phyloP scores from a whole-genome alignment of 176 grass and related monocot genomes.

The Bromus sterilis region DNA sequence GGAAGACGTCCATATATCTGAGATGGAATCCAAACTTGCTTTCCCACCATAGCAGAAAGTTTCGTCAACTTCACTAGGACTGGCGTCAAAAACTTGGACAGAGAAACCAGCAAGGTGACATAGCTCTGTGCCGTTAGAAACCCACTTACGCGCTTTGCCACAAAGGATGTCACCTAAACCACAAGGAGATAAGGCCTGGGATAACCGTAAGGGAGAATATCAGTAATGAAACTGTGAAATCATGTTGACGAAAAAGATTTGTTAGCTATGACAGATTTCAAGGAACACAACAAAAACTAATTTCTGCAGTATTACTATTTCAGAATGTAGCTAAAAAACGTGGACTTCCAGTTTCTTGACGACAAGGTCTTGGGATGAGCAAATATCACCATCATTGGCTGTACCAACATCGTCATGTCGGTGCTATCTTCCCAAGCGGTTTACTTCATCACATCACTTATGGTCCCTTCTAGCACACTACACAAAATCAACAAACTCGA shows the following conservation, averaged over 20 bases:
- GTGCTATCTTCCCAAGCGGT: no score
- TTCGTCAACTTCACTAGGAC: constrained; percentile 33
- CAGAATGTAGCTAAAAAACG: not conserved
- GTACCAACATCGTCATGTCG: no score
- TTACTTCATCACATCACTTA: no score
- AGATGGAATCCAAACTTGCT: constrained; percentile 76
- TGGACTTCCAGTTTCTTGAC: no score
- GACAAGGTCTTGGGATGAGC: no score
- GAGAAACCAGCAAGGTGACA: constrained; percentile 75
- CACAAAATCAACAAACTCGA: no score
- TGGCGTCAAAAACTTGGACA: constrained; percentile 45
- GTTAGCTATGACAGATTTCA: not conserved
- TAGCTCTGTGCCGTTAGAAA: constrained; percentile 84
- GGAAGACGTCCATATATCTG: constrained; percentile 57
- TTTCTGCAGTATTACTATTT: not conserved
- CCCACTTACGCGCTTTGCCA: constrained; percentile 77
- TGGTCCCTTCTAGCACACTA: no score
- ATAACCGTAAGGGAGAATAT: constrained; percentile 26
- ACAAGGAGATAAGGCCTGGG: constrained; percentile 87
- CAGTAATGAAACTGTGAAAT: constrained; percentile 8
- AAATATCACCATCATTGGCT: no score
- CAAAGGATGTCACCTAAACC: constrained; percentile 84
- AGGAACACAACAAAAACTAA: constrained; percentile 2
- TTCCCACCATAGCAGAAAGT: constrained; percentile 93
- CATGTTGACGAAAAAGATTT: not conserved